phyloP scores from a whole-genome alignment of 768 basidiomycete species.

The Boletellus ananiceps region DNA sequence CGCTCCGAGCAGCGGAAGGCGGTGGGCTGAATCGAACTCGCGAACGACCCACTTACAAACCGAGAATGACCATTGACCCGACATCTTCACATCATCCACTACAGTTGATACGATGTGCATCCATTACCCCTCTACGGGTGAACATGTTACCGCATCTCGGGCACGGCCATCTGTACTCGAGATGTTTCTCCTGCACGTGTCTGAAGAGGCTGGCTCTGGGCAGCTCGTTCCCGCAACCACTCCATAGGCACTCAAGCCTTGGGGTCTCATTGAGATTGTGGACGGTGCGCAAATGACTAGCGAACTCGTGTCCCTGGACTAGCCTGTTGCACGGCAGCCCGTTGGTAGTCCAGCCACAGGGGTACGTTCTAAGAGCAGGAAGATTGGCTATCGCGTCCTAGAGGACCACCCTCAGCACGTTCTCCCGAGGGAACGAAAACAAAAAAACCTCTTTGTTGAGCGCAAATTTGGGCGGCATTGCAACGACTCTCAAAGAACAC shows the following conservation, averaged over 20 bases:
- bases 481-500: background rate
- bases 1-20: no score
- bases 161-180: conserved; percentile 22
- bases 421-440: background rate
- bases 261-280: conserved; percentile 4
- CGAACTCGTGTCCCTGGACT: conserved; percentile 16
- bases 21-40: no score
- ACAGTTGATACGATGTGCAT: conserved; percentile 14
- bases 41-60: background rate
- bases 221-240: conserved; percentile 11
- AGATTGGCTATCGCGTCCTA: conserved; percentile 15
- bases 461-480: conserved; percentile 5
- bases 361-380: background rate
- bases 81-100: background rate
- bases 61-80: background rate
- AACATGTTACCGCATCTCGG: conserved; percentile 12
- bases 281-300: conserved; percentile 10
- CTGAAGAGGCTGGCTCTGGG: conserved; percentile 13
- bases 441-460: conserved; percentile 16
- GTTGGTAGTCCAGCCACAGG: conserved; percentile 11
- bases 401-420: background rate
- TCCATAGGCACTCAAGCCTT: conserved; percentile 15
- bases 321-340: conserved; percentile 6
- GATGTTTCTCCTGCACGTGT: conserved; percentile 24
- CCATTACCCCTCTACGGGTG: conserved; percentile 21